Conservation (phyloP, 2,329 filamentous ascomycete species). For the Exophiala bonariae region DNA sequence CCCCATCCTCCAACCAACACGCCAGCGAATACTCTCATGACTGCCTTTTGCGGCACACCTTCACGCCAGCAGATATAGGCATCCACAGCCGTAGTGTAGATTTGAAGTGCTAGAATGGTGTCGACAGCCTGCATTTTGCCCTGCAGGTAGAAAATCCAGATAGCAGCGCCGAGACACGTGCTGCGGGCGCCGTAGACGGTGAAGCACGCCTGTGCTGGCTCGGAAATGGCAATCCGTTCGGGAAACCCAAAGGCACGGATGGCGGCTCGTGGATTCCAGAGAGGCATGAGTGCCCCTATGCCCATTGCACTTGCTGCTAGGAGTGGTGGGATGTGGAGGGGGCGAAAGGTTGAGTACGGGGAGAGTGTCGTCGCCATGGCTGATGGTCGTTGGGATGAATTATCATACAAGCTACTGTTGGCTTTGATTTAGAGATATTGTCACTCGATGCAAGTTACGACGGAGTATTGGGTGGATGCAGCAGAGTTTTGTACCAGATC, state of each 20-base stretch:
- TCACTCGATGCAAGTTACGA: too few species aligned
- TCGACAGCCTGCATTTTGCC: constrained; percentile 28
- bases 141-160: constrained; percentile 25
- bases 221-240: constrained; percentile 1
- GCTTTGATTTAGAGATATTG: too few species aligned
- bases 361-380: too few species aligned
- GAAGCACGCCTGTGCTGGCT: neutral
- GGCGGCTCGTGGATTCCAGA: constrained; percentile 1
- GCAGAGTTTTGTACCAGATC: too few species aligned
- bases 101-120: constrained; percentile 22
- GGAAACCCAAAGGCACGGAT: constrained; percentile 4
- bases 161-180: neutral
- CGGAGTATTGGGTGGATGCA: too few species aligned
- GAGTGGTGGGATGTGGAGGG: neutral
- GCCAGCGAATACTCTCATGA: constrained; percentile 23
- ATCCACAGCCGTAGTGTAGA: constrained; percentile 25
- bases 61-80: constrained; percentile 28
- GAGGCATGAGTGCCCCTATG: neutral
- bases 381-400: too few species aligned
- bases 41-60: constrained; percentile 25
- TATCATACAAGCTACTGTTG: too few species aligned
- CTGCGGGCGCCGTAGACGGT: neutral
- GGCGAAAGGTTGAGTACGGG: neutral
- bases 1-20: constrained; percentile 27
- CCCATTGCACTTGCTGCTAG: neutral